phyloP scores from a whole-genome alignment of 768 basidiomycete genomes.

The Leccinum truebloodii region DNA sequence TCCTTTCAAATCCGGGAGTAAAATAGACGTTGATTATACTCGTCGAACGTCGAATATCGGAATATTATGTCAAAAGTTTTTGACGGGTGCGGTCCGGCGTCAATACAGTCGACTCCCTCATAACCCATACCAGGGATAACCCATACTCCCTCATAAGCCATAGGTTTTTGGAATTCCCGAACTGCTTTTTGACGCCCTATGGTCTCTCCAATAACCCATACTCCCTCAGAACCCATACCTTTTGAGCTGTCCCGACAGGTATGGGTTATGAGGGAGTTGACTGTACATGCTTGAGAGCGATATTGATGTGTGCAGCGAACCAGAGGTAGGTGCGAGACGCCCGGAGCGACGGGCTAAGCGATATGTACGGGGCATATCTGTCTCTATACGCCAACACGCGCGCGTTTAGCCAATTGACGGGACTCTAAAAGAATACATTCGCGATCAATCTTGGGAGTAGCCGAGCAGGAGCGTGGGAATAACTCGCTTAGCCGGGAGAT shows the following conservation, averaged over 20 bases:
- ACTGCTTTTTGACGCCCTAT: too few species aligned
- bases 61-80: not conserved
- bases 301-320: not conserved
- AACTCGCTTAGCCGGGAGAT: conserved; percentile 12
- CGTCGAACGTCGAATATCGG: conserved; percentile 11
- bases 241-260: too few species aligned
- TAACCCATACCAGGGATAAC: too few species aligned
- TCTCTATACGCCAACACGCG: conserved; percentile 13
- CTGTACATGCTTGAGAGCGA: conserved; percentile 1
- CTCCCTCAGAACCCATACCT: too few species aligned
- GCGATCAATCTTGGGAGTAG: conserved; percentile 27
- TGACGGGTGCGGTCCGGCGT: not conserved
- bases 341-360: not conserved
- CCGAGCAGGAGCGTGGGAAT: conserved; percentile 29
- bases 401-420: conserved; percentile 15
- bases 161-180: too few species aligned
- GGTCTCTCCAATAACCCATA: too few species aligned
- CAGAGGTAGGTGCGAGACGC: not conserved
- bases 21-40: conserved; percentile 19
- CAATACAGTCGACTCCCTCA: too few species aligned
- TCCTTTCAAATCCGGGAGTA: not conserved
- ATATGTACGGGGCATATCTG: not conserved
- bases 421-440: conserved; percentile 3
- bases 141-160: too few species aligned
- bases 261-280: too few species aligned